These are phyloP conservation scores for Hapsidospora chrysogenum DNA, from an alignment of 495 filamentous ascomycete genomes.

Conservation along the genomic window DNA sequence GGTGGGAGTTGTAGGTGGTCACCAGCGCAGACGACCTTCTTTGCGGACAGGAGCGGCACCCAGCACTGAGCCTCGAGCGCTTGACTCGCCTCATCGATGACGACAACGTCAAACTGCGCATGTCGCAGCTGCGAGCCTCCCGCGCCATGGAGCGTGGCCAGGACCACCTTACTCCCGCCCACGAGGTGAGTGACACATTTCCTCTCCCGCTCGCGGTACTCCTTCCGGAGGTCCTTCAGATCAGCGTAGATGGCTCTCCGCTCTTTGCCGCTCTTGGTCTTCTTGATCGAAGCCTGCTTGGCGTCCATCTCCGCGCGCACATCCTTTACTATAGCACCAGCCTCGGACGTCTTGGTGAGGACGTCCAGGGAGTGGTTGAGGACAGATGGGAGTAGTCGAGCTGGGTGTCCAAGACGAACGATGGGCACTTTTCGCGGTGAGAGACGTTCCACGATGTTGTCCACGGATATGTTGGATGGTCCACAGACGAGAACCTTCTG, in stretches of 20 bases:
- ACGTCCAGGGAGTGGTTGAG: slow-evolving; percentile 82
- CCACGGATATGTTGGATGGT: slow-evolving; percentile 88
- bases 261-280: slow-evolving; percentile 68
- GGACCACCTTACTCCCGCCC: slow-evolving; percentile 62
- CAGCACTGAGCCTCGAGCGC: slow-evolving; percentile 95
- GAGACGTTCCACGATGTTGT: slow-evolving; percentile 96
- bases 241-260: slow-evolving; percentile 69
- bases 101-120: slow-evolving; percentile 80
- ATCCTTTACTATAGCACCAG: slow-evolving; percentile 78
- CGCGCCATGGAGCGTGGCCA: slow-evolving; percentile 85
- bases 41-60: slow-evolving; percentile 71
- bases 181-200: slow-evolving; percentile 65
- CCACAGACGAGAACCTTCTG: slow-evolving; percentile 80
- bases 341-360: slow-evolving; percentile 80
- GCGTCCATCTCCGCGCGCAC: slow-evolving; percentile 84
- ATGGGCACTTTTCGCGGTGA: slow-evolving; percentile 70
- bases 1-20: slow-evolving; percentile 91
- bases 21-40: slow-evolving; percentile 79
- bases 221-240: slow-evolving; percentile 68
- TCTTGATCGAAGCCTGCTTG: slow-evolving; percentile 76
- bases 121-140: slow-evolving; percentile 69
- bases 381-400: slow-evolving; percentile 75
- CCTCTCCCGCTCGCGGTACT: slow-evolving; percentile 73
- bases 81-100: slow-evolving; percentile 92
- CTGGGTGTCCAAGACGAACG: slow-evolving; percentile 83